Percentiles rank a stretch among this genome's conserved stretches.
Evolutionary conservation across 768 basidiomycete species (phyloP).

Genomic region (Tulasnella sp.): DNA sequence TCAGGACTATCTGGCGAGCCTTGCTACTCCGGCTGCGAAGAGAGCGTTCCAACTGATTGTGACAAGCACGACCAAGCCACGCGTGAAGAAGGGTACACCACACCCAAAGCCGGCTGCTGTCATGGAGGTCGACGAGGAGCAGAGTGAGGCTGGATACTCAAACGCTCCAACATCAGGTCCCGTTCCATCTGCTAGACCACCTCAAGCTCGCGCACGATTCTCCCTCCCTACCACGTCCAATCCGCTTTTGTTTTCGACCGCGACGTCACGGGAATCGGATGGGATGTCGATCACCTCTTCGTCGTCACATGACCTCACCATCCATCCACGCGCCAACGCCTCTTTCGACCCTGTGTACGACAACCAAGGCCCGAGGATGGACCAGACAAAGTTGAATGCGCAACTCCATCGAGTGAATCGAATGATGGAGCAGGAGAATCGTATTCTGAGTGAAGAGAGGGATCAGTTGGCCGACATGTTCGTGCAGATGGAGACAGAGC

Average conservation of each 20-base stretch:
- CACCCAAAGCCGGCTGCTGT: slow-evolving; percentile 70
- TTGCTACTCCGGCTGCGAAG: slow-evolving; percentile 19
- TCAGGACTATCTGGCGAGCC: slow-evolving; percentile 28
- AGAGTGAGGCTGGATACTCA: slow-evolving; percentile 58
- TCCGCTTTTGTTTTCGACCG: slow-evolving; percentile 37
- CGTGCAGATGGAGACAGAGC: slow-evolving; percentile 12
- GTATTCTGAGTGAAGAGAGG: neutral
- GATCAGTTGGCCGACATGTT: slow-evolving; percentile 2
- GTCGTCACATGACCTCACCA: slow-evolving; percentile 85
- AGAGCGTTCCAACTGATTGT: slow-evolving; percentile 34
- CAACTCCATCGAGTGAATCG: slow-evolving; percentile 81
- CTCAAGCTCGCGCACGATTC: slow-evolving; percentile 27
- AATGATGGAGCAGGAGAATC: slow-evolving; percentile 77
- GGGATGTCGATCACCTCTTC: slow-evolving; percentile 71
- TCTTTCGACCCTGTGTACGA: slow-evolving; percentile 73
- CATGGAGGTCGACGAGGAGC: slow-evolving; percentile 72
- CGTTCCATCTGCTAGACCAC: slow-evolving; percentile 33
- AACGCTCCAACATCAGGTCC: slow-evolving; percentile 46
- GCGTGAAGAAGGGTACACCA: slow-evolving; percentile 55
- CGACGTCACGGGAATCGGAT: slow-evolving; percentile 36
- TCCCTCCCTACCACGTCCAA: slow-evolving; percentile 18
- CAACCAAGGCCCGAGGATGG: slow-evolving; percentile 41
- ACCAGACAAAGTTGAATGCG: slow-evolving; percentile 72
- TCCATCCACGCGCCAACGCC: slow-evolving; percentile 55
- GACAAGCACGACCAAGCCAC: slow-evolving; percentile 7